Conservation (phyloP, 164 flowering plant species). For the Piper betle region DNA sequence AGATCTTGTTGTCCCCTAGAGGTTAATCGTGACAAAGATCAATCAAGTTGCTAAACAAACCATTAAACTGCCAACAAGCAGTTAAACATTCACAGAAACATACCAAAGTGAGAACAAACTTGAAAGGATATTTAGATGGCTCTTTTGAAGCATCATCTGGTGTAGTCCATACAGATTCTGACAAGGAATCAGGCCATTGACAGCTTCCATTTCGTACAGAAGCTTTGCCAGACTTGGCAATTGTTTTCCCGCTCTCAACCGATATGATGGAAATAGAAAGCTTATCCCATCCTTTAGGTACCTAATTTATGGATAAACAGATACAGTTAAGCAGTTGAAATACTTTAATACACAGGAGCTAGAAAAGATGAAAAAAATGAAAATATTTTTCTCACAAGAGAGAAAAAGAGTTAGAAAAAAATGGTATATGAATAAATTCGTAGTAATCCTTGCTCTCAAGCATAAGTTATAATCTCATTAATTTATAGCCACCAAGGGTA, state of each 20-base stretch:
- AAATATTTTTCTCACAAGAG: too few species aligned
- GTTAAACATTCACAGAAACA: neutral
- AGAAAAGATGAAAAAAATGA: too few species aligned
- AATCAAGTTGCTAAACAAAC: neutral
- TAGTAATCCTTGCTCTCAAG: too few species aligned
- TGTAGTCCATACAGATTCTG: slow-evolving; percentile 43
- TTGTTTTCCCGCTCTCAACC: slow-evolving; percentile 39
- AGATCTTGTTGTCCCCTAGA: slow-evolving; percentile 48
- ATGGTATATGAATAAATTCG: neutral
- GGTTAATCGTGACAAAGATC: neutral
- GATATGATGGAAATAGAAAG: slow-evolving; percentile 35
- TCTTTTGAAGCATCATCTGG: slow-evolving; percentile 28
- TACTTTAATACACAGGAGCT: neutral
- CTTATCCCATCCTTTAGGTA: slow-evolving; percentile 68
- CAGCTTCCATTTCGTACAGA: slow-evolving; percentile 38
- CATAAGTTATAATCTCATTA: too few species aligned
- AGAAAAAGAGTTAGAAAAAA: too few species aligned
- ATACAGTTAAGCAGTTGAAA: neutral
- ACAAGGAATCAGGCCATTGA: slow-evolving; percentile 44
- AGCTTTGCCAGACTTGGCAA: slow-evolving; percentile 37
- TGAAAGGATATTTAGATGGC: slow-evolving; percentile 23
- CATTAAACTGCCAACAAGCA: neutral
- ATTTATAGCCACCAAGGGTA: too few species aligned
- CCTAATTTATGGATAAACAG: slow-evolving; percentile 15
- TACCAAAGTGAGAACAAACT: slow-evolving; percentile 45